These are phyloP conservation scores for Citrus hindsii DNA, from an alignment of 345 rosid genomes.

Conservation along the genomic window DNA sequence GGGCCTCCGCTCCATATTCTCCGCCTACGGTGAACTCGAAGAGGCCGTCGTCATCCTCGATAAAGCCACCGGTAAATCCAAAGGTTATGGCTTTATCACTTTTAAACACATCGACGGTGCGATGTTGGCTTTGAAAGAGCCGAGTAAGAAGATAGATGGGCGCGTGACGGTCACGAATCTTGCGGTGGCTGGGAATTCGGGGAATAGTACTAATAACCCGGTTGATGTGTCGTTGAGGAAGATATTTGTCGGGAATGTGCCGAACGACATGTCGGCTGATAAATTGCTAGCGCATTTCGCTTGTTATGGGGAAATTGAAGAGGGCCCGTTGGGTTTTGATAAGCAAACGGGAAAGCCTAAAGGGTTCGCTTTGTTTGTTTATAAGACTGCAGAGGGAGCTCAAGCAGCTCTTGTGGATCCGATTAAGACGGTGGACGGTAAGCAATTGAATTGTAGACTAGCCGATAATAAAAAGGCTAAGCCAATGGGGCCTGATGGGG, in stretches of 20 bases:
- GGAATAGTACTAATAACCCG: slow-evolving; percentile 26
- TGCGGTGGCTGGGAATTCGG: slow-evolving; percentile 71
- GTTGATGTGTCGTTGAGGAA: slow-evolving; percentile 65
- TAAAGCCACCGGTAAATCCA: slow-evolving; percentile 66
- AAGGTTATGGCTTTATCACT: slow-evolving; percentile 80
- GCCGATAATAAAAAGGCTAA: slow-evolving; percentile 85
- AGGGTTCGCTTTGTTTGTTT: slow-evolving; percentile 82
- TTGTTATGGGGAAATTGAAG: slow-evolving; percentile 79
- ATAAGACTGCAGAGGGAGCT: slow-evolving; percentile 78
- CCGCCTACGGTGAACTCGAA: slow-evolving; percentile 69
- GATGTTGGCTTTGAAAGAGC: slow-evolving; percentile 64
- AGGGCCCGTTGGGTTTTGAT: slow-evolving; percentile 88
- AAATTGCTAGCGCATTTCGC: slow-evolving; percentile 55
- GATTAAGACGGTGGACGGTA: slow-evolving; percentile 65
- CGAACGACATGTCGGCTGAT: slow-evolving; percentile 63
- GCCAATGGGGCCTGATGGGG: slow-evolving; percentile 24
- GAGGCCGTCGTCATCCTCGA: slow-evolving; percentile 76
- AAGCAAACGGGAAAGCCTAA: slow-evolving; percentile 81
- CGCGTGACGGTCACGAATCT: slow-evolving; percentile 80
- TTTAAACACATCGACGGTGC: slow-evolving; percentile 73
- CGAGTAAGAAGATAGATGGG: slow-evolving; percentile 79
- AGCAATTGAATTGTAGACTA: slow-evolving; percentile 61
- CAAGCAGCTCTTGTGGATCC: slow-evolving; percentile 74
- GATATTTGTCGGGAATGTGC: slow-evolving; percentile 81
- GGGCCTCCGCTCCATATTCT: slow-evolving; percentile 53